These are phyloP conservation scores for Hanseniaspora pseudoguilliermondii DNA, from an alignment of 805 yeast genomes.

Conservation along the genomic window DNA sequence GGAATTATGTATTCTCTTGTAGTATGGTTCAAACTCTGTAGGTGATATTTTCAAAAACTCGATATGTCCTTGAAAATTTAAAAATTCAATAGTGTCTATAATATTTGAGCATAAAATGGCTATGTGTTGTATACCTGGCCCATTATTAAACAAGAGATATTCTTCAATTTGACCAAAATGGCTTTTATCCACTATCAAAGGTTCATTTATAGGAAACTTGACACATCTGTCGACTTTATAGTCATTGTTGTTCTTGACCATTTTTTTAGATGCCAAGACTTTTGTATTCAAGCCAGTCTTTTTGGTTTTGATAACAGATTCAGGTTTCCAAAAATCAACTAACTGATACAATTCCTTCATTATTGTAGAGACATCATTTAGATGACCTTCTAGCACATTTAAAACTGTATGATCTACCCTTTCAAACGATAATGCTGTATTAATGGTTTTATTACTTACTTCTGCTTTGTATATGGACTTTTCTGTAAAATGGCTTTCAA, in stretches of 20 bases:
- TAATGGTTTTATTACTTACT: not conserved
- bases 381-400: not conserved
- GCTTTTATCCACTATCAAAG: conserved; percentile 44
- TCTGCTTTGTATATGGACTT: not conserved
- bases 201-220: conserved; percentile 79
- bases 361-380: conserved; percentile 36
- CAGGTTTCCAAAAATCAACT: conserved; percentile 46
- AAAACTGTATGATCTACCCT: conserved; percentile 7
- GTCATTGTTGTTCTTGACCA: conserved; percentile 66
- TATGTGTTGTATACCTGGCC: conserved; percentile 78
- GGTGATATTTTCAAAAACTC: conserved; percentile 45
- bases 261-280: conserved; percentile 56
- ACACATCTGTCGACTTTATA: conserved; percentile 49
- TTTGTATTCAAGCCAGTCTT: conserved; percentile 79
- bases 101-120: conserved; percentile 58
- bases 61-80: conserved; percentile 47
- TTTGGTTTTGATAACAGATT: conserved; percentile 62
- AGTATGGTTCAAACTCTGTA: conserved; percentile 38
- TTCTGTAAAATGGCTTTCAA: not conserved
- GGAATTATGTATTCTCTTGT: conserved; percentile 36
- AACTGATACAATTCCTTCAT: conserved; percentile 53
- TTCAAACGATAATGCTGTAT: not conserved
- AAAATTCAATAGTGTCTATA: conserved; percentile 37
- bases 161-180: conserved; percentile 72
- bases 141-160: conserved; percentile 57